A percentile compares a stretch with the other conserved stretches of the same genome.
Conservation (phyloP, 768 basidiomycete species). For the Mycena sanguinolenta region DNA sequence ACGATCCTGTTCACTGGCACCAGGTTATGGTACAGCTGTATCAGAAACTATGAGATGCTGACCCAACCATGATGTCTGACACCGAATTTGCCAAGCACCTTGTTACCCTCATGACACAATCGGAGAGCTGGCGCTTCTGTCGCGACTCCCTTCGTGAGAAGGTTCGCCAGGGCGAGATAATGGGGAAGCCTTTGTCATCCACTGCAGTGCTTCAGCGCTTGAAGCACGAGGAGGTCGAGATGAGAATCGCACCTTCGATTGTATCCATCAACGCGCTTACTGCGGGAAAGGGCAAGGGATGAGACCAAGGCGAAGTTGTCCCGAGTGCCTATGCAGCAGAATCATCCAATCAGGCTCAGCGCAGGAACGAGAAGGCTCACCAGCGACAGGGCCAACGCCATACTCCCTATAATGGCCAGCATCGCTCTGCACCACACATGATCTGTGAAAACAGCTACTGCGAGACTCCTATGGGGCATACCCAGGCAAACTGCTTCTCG, state of each 20-base stretch:
- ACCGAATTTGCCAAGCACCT: slow-evolving; percentile 28
- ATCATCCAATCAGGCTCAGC: background rate
- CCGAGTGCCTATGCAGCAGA: background rate
- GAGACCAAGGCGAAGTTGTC: background rate
- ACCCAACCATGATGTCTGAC: slow-evolving; percentile 27
- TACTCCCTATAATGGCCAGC: background rate
- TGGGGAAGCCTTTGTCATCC: background rate
- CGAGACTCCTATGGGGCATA: slow-evolving; percentile 10
- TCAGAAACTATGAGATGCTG: slow-evolving; percentile 19
- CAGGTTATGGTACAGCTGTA: no score
- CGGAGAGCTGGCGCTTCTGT: slow-evolving; percentile 13
- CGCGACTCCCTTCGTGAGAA: slow-evolving; percentile 15
- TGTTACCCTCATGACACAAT: slow-evolving; percentile 15
- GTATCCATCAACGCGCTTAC: slow-evolving; percentile 5
- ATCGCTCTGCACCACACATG: background rate
- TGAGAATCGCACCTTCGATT: slow-evolving; percentile 8
- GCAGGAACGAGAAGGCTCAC: background rate
- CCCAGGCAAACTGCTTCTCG: no score
- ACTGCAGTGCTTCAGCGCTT: background rate
- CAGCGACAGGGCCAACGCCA: background rate
- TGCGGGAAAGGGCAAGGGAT: background rate
- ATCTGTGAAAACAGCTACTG: slow-evolving; percentile 39
- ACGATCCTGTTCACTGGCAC: no score
- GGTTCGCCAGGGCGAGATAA: no score
- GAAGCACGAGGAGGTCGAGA: slow-evolving; percentile 14